Base-by-base conservation (phyloP, 2,329 filamentous ascomycete species). In the Apiospora marii region DNA sequence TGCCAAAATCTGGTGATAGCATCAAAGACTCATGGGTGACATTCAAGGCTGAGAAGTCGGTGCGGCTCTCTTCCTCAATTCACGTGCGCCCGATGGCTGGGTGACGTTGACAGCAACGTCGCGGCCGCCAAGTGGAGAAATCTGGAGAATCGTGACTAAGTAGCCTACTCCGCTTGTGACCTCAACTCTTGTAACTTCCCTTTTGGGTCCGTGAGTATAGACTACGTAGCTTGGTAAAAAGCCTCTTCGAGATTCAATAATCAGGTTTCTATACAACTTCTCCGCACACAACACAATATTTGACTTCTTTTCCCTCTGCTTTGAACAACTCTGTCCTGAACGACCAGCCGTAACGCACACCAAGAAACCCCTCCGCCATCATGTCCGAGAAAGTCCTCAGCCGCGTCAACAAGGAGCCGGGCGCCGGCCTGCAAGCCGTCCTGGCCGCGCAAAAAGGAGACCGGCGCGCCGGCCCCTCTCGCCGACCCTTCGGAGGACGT, bases 381-480 rank as follows among this genome's bases (percentile, higher is more conserved):
- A 30, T n/a, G 24, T 48, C 67, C 41, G 58, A 41, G 22, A 68
- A 68, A 48, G 71, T 74, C 24, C 74, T 78, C 30, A 71, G 77
- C 70, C 77, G 78, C 37, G 72, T 73, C 22, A 74, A 79, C 49
- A 64, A 72, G 51, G 69, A 68, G 22, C 67, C 75, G 1, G 78
- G 77, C 14, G 64, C 70, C 24, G 77, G 76, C 8, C 77, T 79
- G 24, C 74, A 74, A 69, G 75, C 75, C 46, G 77, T 75, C 19
- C 73, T 79, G 37, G 71, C 73, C 2, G 76, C 74, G 1, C 70
- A 74, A 43, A 43, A 70, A 71, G 19, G 37, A 49, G 24, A 24
- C 46, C n/a, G 67, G 69, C 13, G 69, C 53, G 7, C 48, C 73
- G 8, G 46, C 37, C 70, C 72, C 69, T 19, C 79, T 79, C 37